Evolutionary conservation across 352 stramenopile genomes (phyloP), one percentile per base, ranked within the genome.

Genomic region (Pythium vanterpoolii): DNA sequence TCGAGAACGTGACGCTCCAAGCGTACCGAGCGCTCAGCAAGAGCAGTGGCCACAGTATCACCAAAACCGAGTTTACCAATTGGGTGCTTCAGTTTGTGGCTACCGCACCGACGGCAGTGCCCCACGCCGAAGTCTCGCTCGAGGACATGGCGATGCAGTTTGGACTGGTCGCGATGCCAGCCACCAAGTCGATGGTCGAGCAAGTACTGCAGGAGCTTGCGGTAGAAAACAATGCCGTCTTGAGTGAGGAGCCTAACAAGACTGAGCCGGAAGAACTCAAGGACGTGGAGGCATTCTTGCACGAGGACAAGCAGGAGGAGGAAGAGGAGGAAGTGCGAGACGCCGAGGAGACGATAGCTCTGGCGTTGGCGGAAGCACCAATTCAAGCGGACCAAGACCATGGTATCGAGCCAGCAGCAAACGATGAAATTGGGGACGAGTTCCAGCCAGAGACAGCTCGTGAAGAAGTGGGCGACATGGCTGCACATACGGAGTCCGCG

Each of bases 11-110:
- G 26, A 86, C 78, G 26, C 57, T 89, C 2, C 70, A 83, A 27
- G 74, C 77, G 19, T 90, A 86, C 47, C 68, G 72, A 27, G 79
- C 86, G 34, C 60, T 83, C 30, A 84, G 76, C 57, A 89, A 87
- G 55, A 71, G 48, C 27, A 73, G 68, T 24, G 62, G 71, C 1
- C 68, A 84, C 34, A 83, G 75, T 64, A 84, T 89, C 34, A 73
- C 69, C 39, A 89, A 89, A 56, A 26, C 64, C 5, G 79, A 87
- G 48, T 89, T 89, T 47, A 81, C 68, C 34, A 76, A 79, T 39
- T 87, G 79, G 79, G 54, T 76, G 6, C 18, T 84, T n/a, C 44
- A 44, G 14, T 68, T 47, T 21, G 19, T 68, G n/a, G 28, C 26
- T 2, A n/a, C 34, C 7, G 43, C 52, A 3, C 47, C 60, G 5